Base-by-base conservation (phyloP, 2,329 filamentous ascomycete genomes). In the Cephalotrichum gorgonifer region DNA sequence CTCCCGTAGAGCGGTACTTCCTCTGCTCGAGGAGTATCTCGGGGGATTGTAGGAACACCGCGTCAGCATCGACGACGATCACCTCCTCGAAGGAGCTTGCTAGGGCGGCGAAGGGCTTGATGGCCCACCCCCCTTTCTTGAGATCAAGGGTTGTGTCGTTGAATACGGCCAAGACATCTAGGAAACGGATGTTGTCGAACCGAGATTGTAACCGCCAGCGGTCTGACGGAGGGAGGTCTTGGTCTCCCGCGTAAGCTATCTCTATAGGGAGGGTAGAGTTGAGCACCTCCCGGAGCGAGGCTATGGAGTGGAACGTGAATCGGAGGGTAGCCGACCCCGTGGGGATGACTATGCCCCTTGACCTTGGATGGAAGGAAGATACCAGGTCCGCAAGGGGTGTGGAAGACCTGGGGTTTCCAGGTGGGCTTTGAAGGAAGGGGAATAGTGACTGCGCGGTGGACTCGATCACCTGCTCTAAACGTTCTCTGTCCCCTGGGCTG, bases 91-190 rank as follows among this genome's bases (percentile, higher is more conserved):
- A 70, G 1, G 49, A 53, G 9, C 62, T 64, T 1, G 62, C 64
- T 9, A 71, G 54, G 0, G 59, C 59, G 7, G 67, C 68, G 20
- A 71, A 71, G 4, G 66, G 56, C 43, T 71, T 70, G 44, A 69
- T 64, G 15, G 67, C 68, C 65, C 66, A 70, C 1, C 60, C 62
- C 2, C 62, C 63, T 12, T 58, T 41, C 6, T 53, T 52, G 3
- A 68, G 54, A 0, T 57, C 54, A 23, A 66, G 26, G 1, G 57
- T 58, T 0, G 44, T 38, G 17, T 68, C 64, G 30, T 65, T 55
- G 12, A 69, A 65, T 1, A 66, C 58, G 0, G 54, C 56, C 6
- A 60, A 49, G 6, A 67, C 55, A 49, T 68, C 58, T 14, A 68
- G 17, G 41, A 67, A 63, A 6, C 60, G 57, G 2, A 66, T 54